phyloP scores from a whole-genome alignment of 495 filamentous ascomycete genomes.

The Penicillium malachiteum region DNA sequence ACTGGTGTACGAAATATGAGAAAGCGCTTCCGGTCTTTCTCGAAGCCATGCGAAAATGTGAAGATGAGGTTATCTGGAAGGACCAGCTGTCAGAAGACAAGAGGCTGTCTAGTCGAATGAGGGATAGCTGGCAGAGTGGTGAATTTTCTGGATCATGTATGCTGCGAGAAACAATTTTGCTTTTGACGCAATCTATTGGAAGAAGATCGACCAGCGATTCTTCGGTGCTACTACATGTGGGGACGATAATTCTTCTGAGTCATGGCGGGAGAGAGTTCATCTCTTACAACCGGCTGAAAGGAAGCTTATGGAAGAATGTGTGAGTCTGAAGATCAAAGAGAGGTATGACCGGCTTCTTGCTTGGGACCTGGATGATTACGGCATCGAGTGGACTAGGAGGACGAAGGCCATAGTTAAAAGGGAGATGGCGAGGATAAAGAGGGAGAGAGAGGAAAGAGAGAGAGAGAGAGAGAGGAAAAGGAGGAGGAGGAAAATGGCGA shows the following conservation, averaged over 20 bases:
- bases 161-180: constrained; percentile 13
- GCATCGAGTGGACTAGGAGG: too few relatives aligned
- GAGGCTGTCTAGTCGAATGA: constrained; percentile 14
- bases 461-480: too few relatives aligned
- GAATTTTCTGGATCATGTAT: constrained; percentile 22
- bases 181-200: constrained; percentile 13
- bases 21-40: constrained; percentile 13
- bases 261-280: constrained; percentile 18
- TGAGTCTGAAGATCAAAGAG: constrained; percentile 18
- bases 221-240: constrained; percentile 1
- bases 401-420: too few relatives aligned
- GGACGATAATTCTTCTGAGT: not conserved
- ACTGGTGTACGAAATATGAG: constrained; percentile 20
- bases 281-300: constrained; percentile 14
- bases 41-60: not conserved
- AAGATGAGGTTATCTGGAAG: not conserved
- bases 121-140: constrained; percentile 16
- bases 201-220: constrained; percentile 17
- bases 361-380: constrained; percentile 24
- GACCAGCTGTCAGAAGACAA: constrained; percentile 1
- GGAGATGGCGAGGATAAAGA: too few relatives aligned
- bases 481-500: too few relatives aligned
- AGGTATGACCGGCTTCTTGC: constrained; percentile 13
- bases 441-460: too few relatives aligned
- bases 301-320: constrained; percentile 12